Percentiles rank a stretch among this genome's conserved stretches.
phyloP scores from a whole-genome alignment of 495 filamentous ascomycete species.

The Trichocladium antarcticum region DNA sequence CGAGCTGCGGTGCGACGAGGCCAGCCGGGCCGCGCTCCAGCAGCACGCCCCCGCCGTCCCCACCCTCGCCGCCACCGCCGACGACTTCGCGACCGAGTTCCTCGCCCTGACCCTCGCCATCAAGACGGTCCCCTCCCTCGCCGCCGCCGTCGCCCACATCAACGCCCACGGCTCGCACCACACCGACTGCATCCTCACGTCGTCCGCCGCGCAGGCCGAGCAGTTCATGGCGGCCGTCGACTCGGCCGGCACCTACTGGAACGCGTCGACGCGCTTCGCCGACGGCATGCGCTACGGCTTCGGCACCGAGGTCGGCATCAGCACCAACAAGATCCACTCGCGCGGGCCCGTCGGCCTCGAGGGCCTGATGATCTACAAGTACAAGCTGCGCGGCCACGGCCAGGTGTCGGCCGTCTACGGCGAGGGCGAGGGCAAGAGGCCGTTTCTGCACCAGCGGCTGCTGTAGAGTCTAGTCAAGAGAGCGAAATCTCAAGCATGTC shows the following conservation, averaged over 20 bases:
- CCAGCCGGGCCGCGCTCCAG: conserved; percentile 50
- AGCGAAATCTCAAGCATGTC: too few species aligned
- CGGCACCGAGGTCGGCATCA: conserved; percentile 95
- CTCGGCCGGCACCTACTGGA: conserved; percentile 93
- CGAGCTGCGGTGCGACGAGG: conserved; percentile 67
- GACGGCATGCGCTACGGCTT: conserved; percentile 97
- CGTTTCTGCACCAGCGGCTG: conserved; percentile 59
- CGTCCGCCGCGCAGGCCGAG: conserved; percentile 51
- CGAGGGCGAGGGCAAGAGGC: conserved; percentile 52
- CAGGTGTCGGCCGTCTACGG: conserved; percentile 67
- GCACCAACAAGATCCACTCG: conserved; percentile 96
- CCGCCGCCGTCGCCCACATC: conserved; percentile 75
- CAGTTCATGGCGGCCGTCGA: conserved; percentile 75
- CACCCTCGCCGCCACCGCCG: conserved; percentile 51
- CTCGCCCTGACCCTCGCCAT: conserved; percentile 74
- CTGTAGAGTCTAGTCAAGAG: conserved; percentile 8
- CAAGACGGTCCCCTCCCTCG: conserved; percentile 57
- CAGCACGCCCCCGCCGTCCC: conserved; percentile 24
- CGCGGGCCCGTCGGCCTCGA: conserved; percentile 89
- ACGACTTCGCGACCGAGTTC: conserved; percentile 84
- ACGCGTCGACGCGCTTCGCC: conserved; percentile 85
- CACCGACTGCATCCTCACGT: conserved; percentile 83
- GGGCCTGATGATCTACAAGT: conserved; percentile 94
- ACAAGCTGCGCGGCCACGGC: conserved; percentile 69
- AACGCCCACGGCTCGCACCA: conserved; percentile 88